Evolutionary conservation across 2,329 filamentous ascomycete species (phyloP), one percentile per base, ranked within the genome.

Genomic region (Venturiaceae sp.): DNA sequence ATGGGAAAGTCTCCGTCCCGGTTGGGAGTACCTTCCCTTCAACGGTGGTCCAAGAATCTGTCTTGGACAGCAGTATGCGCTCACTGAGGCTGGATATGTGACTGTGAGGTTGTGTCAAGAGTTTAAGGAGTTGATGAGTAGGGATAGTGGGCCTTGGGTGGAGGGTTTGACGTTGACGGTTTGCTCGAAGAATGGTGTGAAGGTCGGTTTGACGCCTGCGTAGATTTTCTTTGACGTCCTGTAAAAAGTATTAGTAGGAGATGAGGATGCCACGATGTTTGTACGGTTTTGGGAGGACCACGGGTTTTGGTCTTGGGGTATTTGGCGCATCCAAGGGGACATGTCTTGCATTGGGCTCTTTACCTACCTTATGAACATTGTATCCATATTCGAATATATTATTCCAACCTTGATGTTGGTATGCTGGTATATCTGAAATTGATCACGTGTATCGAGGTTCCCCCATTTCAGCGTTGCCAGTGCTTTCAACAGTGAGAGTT

Each of bases 31-130:
- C 36, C 53, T 58, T 37, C 58, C 53, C 16, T 58, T 60, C 46
- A 60, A 60, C 41, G 58, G 54, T 13, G 58, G 75, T 0, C 75
- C 76, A 3, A 62, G 76, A 2, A 77, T 78, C 21, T 79, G 77
- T 58, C 74, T 79, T 33, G 76, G 76, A 0, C 76, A 78, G 68
- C 75, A 79, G 60, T 79, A 79, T 62, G 77, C 77, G 14, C 66
- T 79, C 26, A 78, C 76, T 0, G 77, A 79, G 62, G 74, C 78
- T 71, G 75, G 68, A 2, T 79, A 78, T 60, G 77, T 74, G 7
- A 66, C 75, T n/a, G 74, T 75, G 8, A 66, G 77, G 26, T 65
- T 79, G 32, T 65, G 78, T 57, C 77, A 79, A 65, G 66, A 67
- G 21, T 79, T 73, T 59, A 67, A 41, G 33, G 47, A 54, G 23